Evolutionary conservation across 768 basidiomycete species (phyloP), one percentile per base, ranked within the genome.

Genomic region (Tricholoma hemisulphureum): DNA sequence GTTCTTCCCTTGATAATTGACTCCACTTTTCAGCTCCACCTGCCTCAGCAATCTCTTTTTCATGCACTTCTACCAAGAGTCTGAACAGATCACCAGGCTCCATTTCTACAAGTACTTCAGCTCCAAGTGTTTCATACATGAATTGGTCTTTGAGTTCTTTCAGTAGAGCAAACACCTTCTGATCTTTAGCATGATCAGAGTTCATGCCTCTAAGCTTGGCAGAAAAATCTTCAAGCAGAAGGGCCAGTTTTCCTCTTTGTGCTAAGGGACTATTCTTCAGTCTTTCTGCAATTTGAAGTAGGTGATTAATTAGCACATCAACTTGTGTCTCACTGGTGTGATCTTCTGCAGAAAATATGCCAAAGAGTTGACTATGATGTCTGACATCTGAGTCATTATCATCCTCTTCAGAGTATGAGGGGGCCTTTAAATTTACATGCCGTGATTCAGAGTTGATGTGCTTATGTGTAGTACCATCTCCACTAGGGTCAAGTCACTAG

Each of bases 11-110:
- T 31, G 62, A 45, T 31, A 71, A 28, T 6, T n/a, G 46, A 29
- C 66, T 50, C 69, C 71, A 74, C 46, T 34, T 56, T 6, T 61
- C 63, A 6, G 41, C 43, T 9, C 72, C 72, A 34, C 73, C 73
- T 21, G 59, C 63, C 2, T 65, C 57, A 0, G 49, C 58, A 46
- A 67, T 63, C 55, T 68, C 71, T 45, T 63, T 59, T 10, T 26
- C 55, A 29, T 63, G 65, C 60, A 59, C 60, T 7, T 59, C 53
- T 11, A 28, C 43, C n/a, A 71, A 52, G 18, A 64, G 59, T 5
- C 49, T 23, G 3, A 68, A 37, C n/a, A 70, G 52, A 24, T 69
- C 61, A 18, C 45, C 46, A 18, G 46, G 50, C 11, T 32, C 41
- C 46, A 58, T 62, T 11, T 55, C 45, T 1, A 45, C 24, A 13